Evolutionary conservation across 352 stramenopile genomes (phyloP).

Genomic region (Thraustochytrium sp.): DNA sequence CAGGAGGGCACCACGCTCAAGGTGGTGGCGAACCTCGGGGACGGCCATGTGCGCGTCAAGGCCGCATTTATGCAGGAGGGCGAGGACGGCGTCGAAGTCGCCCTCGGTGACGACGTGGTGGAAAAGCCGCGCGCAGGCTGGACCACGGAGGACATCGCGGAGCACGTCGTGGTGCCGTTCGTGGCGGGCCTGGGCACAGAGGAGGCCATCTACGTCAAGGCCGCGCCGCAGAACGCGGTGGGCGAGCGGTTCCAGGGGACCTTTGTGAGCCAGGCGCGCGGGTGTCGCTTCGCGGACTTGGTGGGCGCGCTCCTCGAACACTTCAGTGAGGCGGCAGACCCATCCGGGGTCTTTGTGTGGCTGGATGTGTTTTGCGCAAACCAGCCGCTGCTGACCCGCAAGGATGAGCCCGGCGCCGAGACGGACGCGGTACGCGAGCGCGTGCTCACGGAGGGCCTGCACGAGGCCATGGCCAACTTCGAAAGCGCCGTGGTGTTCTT

Average conservation of each 20-base stretch:
- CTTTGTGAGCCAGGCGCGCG: constrained; percentile 19
- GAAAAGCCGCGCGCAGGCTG: background rate
- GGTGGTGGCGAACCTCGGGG: background rate
- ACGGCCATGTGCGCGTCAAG: background rate
- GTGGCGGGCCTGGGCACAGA: background rate
- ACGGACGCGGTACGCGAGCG: background rate
- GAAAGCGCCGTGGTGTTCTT: background rate
- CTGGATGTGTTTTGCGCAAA: constrained; percentile 35
- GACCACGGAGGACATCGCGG: constrained; percentile 18
- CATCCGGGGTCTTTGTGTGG: background rate
- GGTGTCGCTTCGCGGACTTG: background rate
- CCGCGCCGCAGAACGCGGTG: background rate
- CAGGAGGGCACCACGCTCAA: background rate
- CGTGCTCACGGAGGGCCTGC: background rate
- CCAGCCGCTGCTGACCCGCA: background rate
- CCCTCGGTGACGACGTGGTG: background rate
- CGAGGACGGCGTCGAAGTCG: background rate
- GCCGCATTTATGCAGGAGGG: background rate
- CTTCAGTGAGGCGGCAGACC: background rate
- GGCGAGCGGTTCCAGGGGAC: background rate
- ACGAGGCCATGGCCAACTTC: background rate
- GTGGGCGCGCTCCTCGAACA: background rate
- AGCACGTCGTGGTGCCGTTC: constrained; percentile 4
- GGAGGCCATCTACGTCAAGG: background rate
- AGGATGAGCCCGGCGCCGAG: background rate